Evolutionary conservation across 345 rosid genomes (phyloP).

Genomic region (Bruguiera sexangula): DNA sequence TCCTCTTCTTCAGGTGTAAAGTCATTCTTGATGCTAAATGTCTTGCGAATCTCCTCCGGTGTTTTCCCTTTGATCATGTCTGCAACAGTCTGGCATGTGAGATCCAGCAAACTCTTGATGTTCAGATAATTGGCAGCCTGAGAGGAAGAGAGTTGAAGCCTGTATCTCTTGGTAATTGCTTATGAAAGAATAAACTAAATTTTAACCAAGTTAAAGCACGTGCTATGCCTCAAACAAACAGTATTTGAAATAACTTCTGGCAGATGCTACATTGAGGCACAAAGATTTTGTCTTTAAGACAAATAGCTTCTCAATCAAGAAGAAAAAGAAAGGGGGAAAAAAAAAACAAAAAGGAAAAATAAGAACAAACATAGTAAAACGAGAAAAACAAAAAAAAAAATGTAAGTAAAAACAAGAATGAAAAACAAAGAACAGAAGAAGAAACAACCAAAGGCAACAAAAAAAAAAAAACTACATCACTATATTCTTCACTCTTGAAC

Average conservation of each 20-base stretch:
- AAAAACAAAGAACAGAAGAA: no score
- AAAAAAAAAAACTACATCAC: no score
- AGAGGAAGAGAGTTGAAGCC: neutral
- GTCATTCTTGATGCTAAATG: conserved; percentile 25
- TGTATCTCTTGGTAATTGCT: neutral
- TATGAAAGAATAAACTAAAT: neutral
- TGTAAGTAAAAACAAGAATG: no score
- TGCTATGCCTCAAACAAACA: neutral
- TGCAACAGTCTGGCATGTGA: conserved; percentile 27
- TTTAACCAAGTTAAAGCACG: neutral
- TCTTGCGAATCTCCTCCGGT: conserved; percentile 22
- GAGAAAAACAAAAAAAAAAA: no score
- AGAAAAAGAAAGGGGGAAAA: no score
- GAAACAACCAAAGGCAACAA: no score
- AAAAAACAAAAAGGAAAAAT: no score
- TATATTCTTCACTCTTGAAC: no score
- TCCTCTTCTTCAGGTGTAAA: conserved; percentile 23
- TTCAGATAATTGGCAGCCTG: conserved; percentile 28
- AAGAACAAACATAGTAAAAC: no score
- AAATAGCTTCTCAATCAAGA: no score
- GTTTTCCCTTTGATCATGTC: conserved; percentile 22
- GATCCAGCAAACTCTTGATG: conserved; percentile 25
- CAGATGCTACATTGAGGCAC: no score
- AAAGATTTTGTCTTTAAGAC: no score
- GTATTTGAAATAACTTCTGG: neutral